A percentile compares a stretch with the other conserved stretches of the same genome.
These are phyloP conservation scores for Coemansia sp. DNA, from an alignment of 192 early-diverging fungal genomes.

Conservation along the genomic window DNA sequence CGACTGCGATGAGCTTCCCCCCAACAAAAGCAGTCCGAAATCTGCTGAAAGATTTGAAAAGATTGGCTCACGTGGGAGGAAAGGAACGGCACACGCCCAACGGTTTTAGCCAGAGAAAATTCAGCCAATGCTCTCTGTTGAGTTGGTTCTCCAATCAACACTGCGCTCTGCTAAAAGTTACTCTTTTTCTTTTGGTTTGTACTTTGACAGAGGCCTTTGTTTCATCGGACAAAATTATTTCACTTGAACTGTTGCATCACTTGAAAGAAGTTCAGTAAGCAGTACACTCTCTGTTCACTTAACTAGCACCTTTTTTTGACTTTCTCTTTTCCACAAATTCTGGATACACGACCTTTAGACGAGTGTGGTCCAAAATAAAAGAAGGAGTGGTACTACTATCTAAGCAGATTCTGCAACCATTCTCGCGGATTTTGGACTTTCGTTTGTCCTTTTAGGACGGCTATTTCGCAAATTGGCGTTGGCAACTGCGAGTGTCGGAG, in stretches of 20 bases:
- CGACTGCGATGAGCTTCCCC: background rate
- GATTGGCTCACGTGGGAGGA: background rate
- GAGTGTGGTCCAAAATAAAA: background rate
- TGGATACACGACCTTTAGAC: background rate
- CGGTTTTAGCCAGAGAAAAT: background rate
- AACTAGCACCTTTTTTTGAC: too few species aligned
- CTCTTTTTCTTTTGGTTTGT: background rate
- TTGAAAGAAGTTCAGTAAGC: background rate
- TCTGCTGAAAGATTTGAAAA: slow-evolving; percentile 2
- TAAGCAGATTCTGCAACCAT: slow-evolving; percentile 19
- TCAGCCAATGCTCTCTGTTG: background rate
- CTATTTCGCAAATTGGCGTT: slow-evolving; percentile 4
- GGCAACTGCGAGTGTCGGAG: background rate
- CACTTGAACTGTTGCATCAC: background rate
- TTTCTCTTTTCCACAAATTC: background rate
- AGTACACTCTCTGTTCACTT: too few species aligned
- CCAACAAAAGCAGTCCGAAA: slow-evolving; percentile 9
- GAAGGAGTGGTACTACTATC: background rate
- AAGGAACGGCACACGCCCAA: background rate
- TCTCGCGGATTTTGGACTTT: slow-evolving; percentile 25
- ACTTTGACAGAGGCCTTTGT: background rate
- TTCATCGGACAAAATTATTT: background rate
- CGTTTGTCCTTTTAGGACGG: slow-evolving; percentile 46
- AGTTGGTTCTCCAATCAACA: too few species aligned
- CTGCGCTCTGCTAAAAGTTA: too few species aligned